Evolutionary conservation across 495 filamentous ascomycete species (phyloP).

Genomic region (Aspergillus incahuasiensis): DNA sequence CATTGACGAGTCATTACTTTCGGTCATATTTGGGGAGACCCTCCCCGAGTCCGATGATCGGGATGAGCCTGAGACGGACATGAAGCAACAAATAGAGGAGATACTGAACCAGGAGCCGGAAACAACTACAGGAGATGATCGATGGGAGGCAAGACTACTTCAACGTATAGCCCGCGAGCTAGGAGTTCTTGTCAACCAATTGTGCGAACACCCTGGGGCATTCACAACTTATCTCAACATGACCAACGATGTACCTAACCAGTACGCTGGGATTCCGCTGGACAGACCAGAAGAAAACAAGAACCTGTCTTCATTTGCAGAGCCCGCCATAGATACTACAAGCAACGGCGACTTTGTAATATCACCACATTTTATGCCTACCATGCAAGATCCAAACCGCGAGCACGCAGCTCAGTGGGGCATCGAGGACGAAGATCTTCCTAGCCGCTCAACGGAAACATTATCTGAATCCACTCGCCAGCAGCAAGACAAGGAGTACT

Average conservation of each 20-base stretch:
- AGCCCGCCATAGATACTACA: conserved; percentile 19
- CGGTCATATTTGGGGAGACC: conserved; percentile 81
- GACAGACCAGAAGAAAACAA: conserved; percentile 25
- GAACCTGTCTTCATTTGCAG: conserved; percentile 11
- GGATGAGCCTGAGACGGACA: conserved; percentile 8
- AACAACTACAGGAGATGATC: conserved; percentile 34
- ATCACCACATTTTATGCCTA: conserved; percentile 44
- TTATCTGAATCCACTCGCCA: conserved; percentile 30
- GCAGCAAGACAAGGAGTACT: conserved; percentile 62
- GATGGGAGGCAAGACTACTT: conserved; percentile 74
- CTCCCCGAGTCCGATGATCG: conserved; percentile 42
- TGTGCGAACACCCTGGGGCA: conserved; percentile 75
- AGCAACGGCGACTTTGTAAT: conserved; percentile 26
- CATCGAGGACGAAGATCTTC: conserved; percentile 56
- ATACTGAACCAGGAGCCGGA: conserved; percentile 32
- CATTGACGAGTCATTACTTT: conserved; percentile 79
- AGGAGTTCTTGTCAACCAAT: conserved; percentile 73
- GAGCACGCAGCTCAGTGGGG: conserved; percentile 62
- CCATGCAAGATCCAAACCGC: conserved; percentile 33
- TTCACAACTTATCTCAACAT: conserved; percentile 68
- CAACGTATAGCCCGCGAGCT: conserved; percentile 83
- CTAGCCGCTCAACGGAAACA: conserved; percentile 22
- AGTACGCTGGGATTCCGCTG: conserved; percentile 53
- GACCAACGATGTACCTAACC: conserved; percentile 35
- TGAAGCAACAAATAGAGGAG: conserved; percentile 26